phyloP scores from a whole-genome alignment of 140 eudicot species.

The Senecio squalidus region DNA sequence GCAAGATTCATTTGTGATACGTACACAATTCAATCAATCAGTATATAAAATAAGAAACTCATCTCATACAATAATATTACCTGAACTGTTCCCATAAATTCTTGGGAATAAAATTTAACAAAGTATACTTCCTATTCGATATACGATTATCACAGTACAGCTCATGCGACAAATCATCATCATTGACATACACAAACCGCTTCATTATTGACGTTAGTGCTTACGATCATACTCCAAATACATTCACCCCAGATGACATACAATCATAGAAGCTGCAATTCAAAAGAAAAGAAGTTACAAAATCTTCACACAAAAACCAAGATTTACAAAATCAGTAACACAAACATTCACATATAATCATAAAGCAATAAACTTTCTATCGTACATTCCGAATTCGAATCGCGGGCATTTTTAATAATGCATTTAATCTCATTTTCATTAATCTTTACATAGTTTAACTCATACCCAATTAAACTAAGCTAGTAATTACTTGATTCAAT shows the following conservation, averaged over 20 bases:
- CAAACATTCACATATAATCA: background rate
- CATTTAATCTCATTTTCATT: too few relatives aligned
- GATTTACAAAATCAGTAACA: background rate
- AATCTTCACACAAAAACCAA: background rate
- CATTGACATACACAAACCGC: constrained; percentile 78
- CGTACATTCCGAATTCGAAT: too few relatives aligned
- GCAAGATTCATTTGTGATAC: constrained; percentile 1
- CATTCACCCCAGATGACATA: constrained; percentile 17
- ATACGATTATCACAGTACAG: constrained; percentile 81
- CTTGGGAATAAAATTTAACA: constrained; percentile 83
- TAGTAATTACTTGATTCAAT: too few relatives aligned
- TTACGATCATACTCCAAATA: constrained; percentile 24
- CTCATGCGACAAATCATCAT: constrained; percentile 54
- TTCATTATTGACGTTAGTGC: constrained; percentile 52
- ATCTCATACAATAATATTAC: constrained; percentile 24
- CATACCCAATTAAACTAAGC: too few relatives aligned
- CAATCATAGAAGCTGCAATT: constrained; percentile 22
- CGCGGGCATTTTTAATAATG: too few relatives aligned
- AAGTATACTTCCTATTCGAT: constrained; percentile 80
- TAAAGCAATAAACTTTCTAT: too few relatives aligned
- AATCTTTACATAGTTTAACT: too few relatives aligned
- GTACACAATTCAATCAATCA: constrained; percentile 5
- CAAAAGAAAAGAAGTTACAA: constrained; percentile 1
- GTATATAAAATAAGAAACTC: constrained; percentile 6
- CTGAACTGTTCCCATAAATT: constrained; percentile 98